Evolutionary conservation across 768 basidiomycete species (phyloP), one percentile per base, ranked within the genome.

Genomic region (Leccinum longicurvipes): DNA sequence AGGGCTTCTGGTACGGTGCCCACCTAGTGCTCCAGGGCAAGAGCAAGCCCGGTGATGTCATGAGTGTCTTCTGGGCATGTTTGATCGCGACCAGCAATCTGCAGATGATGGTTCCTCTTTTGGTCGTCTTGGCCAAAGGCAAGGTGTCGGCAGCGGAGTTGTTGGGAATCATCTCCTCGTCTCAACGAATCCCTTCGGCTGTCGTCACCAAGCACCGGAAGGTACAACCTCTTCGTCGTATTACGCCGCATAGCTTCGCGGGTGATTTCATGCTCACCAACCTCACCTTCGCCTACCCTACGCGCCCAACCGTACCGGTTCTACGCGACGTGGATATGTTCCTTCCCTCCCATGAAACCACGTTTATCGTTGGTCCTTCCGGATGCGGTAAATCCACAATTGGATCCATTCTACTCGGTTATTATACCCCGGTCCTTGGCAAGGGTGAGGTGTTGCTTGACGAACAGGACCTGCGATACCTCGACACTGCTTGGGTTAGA

Each of bases 41-140:
- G 58, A 78, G 83, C 51, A 73, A 74, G 4, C 75, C 89, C 0
- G 93, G 93, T 1, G 82, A 87, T 32, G 89, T 98, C 59, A 95
- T 94, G 87, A 86, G 89, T n/a, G 92, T 95, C 50, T 99, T 98
- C 71, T 98, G 96, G 95, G 94, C 96, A 0, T 94, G 92, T 68
- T 76, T 98, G 21, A 89, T 98, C 58, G 93, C 92, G 0, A 87
- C 89, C 1, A 86, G 82, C 62, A 93, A 92, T 69, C 74, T 97
- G 3, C 93, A 97, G 68, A 84, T 89, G 79, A 85, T 85, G 63
- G 83, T 98, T 10, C 93, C 94, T 0, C 84, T 90, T 57, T 74
- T 92, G 62, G 86, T 94, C 59, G 72, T 78, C 28, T 74, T 97
- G 44, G 60, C 62, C 53, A 72, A 71, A 67, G 96, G 93, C 53